Evolutionary conservation across 2,329 filamentous ascomycete species (phyloP), one percentile per base, ranked within the genome.

Genomic region (Fusarium neocosmosporiellum): DNA sequence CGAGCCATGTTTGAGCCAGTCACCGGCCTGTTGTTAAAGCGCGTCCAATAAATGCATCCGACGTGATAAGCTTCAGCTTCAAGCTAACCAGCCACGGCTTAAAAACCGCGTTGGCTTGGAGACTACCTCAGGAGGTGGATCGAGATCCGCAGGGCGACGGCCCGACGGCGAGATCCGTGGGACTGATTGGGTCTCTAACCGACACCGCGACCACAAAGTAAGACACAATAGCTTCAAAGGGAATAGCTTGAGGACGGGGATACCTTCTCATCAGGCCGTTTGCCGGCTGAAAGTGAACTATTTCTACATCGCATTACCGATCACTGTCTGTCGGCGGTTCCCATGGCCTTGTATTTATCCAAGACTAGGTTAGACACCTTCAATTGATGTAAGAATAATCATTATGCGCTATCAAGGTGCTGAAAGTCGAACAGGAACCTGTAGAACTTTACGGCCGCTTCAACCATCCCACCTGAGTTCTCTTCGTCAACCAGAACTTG

Each of bases 181-280:
- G 7, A 24, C 4, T 24, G 20, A 55, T 55, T 55, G 31, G 50
- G 2, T 36, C 31, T 36, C 5, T 27, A 36, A 36, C n/a, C 18
- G n/a, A 34, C 4, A 16, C 3, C 7, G 2, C 14, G 14, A 36
- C 16, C 27, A 4, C 31, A 36, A 22, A 24, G 50, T 36, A n/a
- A 55, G 53, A 55, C 53, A 55, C 2, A 7, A 27, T 24, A 27
- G 1, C 31, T 55, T 55, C 14, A 24, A 41, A 4, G 0, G 11
- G 46, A 20, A 14, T 53, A 31, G 11, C 27, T 18, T 18, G 27
- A 5, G 46, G 11, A n/a, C 4, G 7, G 8, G 4, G 18, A 14
- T 16, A 7, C 46, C 7, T 8, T 20, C 91, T 46, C 4, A 18
- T 27, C 22, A 18, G 9, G 8, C 10, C n/a, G 16, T n/a, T 37